These are phyloP conservation scores for Zostera marina DNA, from an alignment of 116 monocot species.

Conservation along the genomic window DNA sequence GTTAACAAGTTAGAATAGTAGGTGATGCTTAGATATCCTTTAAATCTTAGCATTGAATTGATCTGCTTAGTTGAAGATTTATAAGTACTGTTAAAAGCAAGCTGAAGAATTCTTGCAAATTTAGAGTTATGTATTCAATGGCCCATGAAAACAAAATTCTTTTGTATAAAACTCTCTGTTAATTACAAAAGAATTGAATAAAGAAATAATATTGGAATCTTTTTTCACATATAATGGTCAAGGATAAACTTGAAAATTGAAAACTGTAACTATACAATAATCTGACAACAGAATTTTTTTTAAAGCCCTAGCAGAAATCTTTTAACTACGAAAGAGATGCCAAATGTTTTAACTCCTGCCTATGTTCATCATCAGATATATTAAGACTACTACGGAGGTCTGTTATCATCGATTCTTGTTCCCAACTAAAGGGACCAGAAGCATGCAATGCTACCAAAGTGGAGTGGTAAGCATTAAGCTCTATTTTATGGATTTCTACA, in stretches of 20 bases:
- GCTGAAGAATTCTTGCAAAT: too few species aligned
- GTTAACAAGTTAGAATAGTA: too few species aligned
- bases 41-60: too few species aligned
- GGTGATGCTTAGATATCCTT: too few species aligned
- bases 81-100: too few species aligned
- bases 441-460: constrained; percentile 39
- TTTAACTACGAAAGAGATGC: constrained; percentile 3
- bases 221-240: neutral
- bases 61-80: too few species aligned
- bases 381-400: constrained; percentile 47
- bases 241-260: neutral
- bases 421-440: constrained; percentile 74
- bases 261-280: neutral
- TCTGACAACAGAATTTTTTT: neutral
- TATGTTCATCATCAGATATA: constrained; percentile 58
- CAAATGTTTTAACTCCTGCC: constrained; percentile 30
- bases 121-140: too few species aligned
- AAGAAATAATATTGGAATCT: neutral
- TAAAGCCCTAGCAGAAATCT: neutral
- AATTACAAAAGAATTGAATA: neutral
- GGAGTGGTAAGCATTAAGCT: constrained; percentile 49
- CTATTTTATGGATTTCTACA: constrained; percentile 36
- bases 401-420: constrained; percentile 47
- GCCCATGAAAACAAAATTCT: too few species aligned
- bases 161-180: too few species aligned